Evolutionary conservation across 169 alveolate species (phyloP).

Genomic region (Plasmodium inui): DNA sequence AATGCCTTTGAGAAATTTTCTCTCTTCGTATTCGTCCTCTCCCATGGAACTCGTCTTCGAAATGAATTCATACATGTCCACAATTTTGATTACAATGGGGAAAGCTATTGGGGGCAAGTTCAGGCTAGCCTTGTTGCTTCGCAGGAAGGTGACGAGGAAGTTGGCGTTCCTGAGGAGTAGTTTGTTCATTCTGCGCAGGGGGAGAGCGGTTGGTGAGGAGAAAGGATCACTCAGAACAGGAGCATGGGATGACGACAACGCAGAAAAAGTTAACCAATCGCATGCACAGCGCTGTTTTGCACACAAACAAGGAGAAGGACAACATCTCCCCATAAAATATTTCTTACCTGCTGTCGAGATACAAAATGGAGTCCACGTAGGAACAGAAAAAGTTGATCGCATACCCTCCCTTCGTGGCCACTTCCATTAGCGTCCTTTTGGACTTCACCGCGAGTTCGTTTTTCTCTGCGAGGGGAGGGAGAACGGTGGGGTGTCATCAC

Average conservation of each 20-base stretch:
- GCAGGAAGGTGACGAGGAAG: not conserved
- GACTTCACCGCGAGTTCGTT: constrained; percentile 9
- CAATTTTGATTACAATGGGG: constrained; percentile 52
- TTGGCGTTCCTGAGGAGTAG: constrained; percentile 31
- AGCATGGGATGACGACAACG: not conserved
- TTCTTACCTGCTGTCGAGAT: constrained; percentile 54
- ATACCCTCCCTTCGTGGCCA: constrained; percentile 48
- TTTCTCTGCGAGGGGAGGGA: constrained; percentile 12
- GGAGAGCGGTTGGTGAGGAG: not conserved
- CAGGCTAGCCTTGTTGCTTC: not conserved
- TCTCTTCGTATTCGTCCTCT: constrained; percentile 54
- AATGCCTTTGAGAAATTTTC: constrained; percentile 33
- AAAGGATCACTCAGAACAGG: not conserved
- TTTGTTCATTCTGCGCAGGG: constrained; percentile 35
- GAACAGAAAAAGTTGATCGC: constrained; percentile 48
- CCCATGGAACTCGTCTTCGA: not conserved
- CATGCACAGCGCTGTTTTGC: not conserved
- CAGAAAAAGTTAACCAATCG: not conserved
- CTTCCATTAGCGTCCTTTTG: constrained; percentile 10
- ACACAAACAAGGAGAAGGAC: not conserved
- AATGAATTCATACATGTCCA: constrained; percentile 41
- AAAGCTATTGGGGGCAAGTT: constrained; percentile 34
- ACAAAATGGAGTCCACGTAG: constrained; percentile 41
- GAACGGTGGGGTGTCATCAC: not conserved
- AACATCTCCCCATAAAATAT: not conserved